phyloP scores from a whole-genome alignment of 2,329 filamentous ascomycete species.

The Bipolaris cookei region DNA sequence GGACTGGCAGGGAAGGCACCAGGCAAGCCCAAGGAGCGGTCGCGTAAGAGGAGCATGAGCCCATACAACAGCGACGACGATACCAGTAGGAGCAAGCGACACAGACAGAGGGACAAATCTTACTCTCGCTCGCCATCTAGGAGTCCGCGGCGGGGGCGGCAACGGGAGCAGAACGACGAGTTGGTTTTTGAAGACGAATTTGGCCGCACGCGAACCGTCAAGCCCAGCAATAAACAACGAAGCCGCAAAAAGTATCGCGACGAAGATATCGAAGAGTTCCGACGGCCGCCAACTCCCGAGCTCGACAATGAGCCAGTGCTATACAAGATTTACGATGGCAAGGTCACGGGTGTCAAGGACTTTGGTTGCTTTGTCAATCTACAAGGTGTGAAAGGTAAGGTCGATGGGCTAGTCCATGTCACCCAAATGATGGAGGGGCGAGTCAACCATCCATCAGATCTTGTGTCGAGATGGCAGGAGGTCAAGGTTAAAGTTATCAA shows the following conservation, averaged over 20 bases:
- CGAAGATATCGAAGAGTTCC: slow-evolving; percentile 65
- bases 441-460: slow-evolving; percentile 89
- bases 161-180: slow-evolving; percentile 56
- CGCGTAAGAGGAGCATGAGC: slow-evolving; percentile 66
- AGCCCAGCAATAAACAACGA: slow-evolving; percentile 52
- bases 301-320: slow-evolving; percentile 81
- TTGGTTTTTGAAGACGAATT: slow-evolving; percentile 66
- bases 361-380: slow-evolving; percentile 96
- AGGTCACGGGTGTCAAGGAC: slow-evolving; percentile 90
- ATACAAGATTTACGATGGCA: slow-evolving; percentile 88
- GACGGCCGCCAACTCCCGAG: slow-evolving; percentile 71
- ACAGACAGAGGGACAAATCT: slow-evolving; percentile 57
- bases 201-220: slow-evolving; percentile 54
- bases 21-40: slow-evolving; percentile 54
- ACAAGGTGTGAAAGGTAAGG: slow-evolving; percentile 83
- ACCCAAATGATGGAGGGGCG: slow-evolving; percentile 86
- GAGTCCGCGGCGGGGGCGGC: slow-evolving; percentile 52
- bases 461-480: slow-evolving; percentile 78
- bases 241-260: slow-evolving; percentile 44
- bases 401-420: slow-evolving; percentile 92
- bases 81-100: slow-evolving; percentile 53
- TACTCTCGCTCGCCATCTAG: slow-evolving; percentile 60
- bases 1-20: slow-evolving; percentile 67
- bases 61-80: slow-evolving; percentile 56
- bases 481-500: slow-evolving; percentile 94